Base-by-base conservation (phyloP, 441 rosid species). In the Gossypium schwendimanii region DNA sequence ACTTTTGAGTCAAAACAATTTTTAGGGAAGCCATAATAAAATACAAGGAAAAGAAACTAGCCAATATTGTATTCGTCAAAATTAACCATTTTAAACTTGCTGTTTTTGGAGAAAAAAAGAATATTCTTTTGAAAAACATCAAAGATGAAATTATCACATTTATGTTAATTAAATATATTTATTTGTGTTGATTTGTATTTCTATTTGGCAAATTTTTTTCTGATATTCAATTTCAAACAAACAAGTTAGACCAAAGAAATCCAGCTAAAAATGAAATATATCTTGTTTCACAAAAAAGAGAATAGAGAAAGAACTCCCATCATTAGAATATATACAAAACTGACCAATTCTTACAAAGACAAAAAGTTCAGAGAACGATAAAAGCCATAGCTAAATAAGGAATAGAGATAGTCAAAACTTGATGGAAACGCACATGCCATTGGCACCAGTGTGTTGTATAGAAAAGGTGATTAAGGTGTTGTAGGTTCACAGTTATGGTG, bases 401-500 rank as follows among this genome's bases (percentile, higher is more conserved):
- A 3, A 52, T 20, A 53, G 39, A n/a, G 39, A 8, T 12, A n/a
- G 45, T 31, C 6, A 50, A 52, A 33, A 50, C 24, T 50, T 21
- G 14, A 9, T 24, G 33, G 23, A 10, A 62, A 41, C 39, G 73
- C 33, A 58, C n/a, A 54, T 54, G 59, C 4, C 54, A 49, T 49
- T 49, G 17, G 8, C 39, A 33, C 8, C 39, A 1, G 8, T 33
- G 39, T 33, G 39, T 33, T 45, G 15, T 14, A 21, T 21, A 47
- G 50, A 23, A 66, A 17, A 47, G 65, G 17, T 68, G 7, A 50
- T 82, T 81, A 83, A 23, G 84, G 88, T 55, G 81, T 71, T 33
- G 76, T 59, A 60, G 91, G 93, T 69, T 71, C 52, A 54, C 58
- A 33, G 59, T 92, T 78, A 78, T 92, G 91, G 81, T 89, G 94